Evolutionary conservation across 2,329 filamentous ascomycete genomes (phyloP).

Genomic region (Colletotrichum cuscutae): DNA sequence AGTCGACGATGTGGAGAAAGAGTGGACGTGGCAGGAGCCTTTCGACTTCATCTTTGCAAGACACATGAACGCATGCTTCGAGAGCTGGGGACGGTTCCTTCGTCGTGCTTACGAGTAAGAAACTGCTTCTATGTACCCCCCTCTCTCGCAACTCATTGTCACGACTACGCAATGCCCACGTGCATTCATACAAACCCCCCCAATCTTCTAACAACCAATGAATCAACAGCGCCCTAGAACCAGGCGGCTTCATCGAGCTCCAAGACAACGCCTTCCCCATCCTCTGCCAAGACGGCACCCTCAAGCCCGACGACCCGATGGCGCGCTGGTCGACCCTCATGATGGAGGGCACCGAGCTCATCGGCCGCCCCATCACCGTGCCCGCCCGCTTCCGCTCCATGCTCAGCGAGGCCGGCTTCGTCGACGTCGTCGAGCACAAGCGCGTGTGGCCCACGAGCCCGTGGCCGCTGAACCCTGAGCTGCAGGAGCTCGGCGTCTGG

Average conservation of each 20-base stretch:
- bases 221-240: no score
- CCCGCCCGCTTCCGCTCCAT: conserved; percentile 39
- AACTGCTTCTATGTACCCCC: background rate
- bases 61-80: conserved; percentile 43
- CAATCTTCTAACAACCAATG: no score
- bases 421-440: conserved; percentile 42
- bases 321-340: conserved; percentile 43
- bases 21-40: conserved; percentile 35
- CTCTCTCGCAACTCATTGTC: conserved; percentile 60
- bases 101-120: conserved; percentile 36
- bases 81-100: conserved; percentile 38
- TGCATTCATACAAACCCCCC: no score
- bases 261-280: conserved; percentile 42
- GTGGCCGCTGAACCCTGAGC: conserved; percentile 42
- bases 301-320: conserved; percentile 42
- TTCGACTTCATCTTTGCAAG: conserved; percentile 48
- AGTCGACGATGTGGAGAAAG: conserved; percentile 45
- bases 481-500: background rate
- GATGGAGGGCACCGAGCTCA: conserved; percentile 42
- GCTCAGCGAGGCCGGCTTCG: conserved; percentile 46
- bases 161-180: conserved; percentile 54
- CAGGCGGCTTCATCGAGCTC: conserved; percentile 47
- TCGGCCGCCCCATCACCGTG: conserved; percentile 43
- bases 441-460: conserved; percentile 47
- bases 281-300: conserved; percentile 44